These are phyloP conservation scores for Blastobotrys muscicola DNA, from an alignment of 805 yeast genomes.

Conservation along the genomic window DNA sequence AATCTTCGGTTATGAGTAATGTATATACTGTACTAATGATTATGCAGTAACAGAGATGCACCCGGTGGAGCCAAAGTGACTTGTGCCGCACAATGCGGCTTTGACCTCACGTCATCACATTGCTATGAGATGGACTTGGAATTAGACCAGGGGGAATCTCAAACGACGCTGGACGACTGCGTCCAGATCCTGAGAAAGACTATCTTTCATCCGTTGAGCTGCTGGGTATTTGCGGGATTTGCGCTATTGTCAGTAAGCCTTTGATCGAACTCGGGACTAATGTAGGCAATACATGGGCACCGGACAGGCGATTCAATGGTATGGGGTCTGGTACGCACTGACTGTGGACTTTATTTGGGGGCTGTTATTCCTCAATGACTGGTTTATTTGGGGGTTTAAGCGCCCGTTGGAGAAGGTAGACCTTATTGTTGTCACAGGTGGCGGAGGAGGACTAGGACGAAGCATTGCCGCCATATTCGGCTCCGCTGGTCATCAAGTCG, in stretches of 20 bases:
- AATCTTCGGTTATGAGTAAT: too few relatives aligned
- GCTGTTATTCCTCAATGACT: conserved; percentile 2
- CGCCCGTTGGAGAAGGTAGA: conserved; percentile 30
- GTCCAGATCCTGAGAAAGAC: neutral
- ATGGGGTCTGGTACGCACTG: conserved; percentile 2
- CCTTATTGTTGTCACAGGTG: conserved; percentile 75
- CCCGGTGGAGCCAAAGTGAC: too few relatives aligned
- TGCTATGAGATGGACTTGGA: neutral
- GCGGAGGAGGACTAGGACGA: conserved; percentile 67
- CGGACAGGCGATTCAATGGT: too few relatives aligned
- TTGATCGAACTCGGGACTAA: too few relatives aligned
- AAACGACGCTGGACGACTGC: conserved; percentile 3
- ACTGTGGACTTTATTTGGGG: conserved; percentile 5
- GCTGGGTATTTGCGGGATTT: conserved; percentile 1
- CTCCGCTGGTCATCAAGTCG: conserved; percentile 40
- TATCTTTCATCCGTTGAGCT: neutral
- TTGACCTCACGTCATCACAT: neutral
- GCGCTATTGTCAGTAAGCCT: too few relatives aligned
- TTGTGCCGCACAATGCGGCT: too few relatives aligned
- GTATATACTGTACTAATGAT: too few relatives aligned
- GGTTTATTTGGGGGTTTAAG: conserved; percentile 5
- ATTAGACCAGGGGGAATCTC: neutral
- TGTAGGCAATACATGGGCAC: too few relatives aligned
- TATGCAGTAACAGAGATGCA: too few relatives aligned
- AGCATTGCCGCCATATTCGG: conserved; percentile 46